Percentiles rank a stretch among this genome's conserved stretches.
phyloP scores from a whole-genome alignment of 2,329 filamentous ascomycete species.

The Stachybotrys echinatus region DNA sequence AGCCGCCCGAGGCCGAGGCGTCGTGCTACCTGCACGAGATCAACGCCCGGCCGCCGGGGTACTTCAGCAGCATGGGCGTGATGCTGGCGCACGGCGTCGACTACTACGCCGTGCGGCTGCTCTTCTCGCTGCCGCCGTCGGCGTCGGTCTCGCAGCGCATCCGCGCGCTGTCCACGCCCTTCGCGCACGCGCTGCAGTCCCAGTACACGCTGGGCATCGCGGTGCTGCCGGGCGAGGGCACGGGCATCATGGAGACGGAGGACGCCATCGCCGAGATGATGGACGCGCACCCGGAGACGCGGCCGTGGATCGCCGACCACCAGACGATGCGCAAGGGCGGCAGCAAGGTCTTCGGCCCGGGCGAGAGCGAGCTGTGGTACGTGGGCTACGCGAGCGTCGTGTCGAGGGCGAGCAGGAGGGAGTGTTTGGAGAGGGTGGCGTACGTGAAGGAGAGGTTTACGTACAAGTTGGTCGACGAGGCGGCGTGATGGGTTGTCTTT shows the following conservation, averaged over 20 bases:
- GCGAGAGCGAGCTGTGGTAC: conserved; percentile 9
- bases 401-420: conserved; percentile 3
- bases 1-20: background rate
- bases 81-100: conserved; percentile 21
- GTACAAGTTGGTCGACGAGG: conserved; percentile 4
- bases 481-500: no score
- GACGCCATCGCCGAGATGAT: background rate
- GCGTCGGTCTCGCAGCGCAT: conserved; percentile 11
- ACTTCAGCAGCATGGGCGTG: conserved; percentile 13
- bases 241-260: conserved; percentile 7
- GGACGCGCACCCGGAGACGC: conserved; percentile 4
- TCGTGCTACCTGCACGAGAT: conserved; percentile 20
- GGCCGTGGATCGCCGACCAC: conserved; percentile 7
- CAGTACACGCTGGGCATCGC: conserved; percentile 11
- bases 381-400: conserved; percentile 7
- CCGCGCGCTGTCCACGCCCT: conserved; percentile 13
- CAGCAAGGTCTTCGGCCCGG: conserved; percentile 6
- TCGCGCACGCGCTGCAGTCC: conserved; percentile 8
- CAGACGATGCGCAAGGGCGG: conserved; percentile 9
- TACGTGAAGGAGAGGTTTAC: conserved; percentile 5
- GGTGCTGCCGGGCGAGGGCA: conserved; percentile 7
- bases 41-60: conserved; percentile 22
- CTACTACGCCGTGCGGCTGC: conserved; percentile 20
- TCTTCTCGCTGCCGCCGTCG: conserved; percentile 10
- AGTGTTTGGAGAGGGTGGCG: conserved; percentile 5